Evolutionary conservation across 2,329 filamentous ascomycete species (phyloP).

Genomic region (Coleophoma eucalyptorum): DNA sequence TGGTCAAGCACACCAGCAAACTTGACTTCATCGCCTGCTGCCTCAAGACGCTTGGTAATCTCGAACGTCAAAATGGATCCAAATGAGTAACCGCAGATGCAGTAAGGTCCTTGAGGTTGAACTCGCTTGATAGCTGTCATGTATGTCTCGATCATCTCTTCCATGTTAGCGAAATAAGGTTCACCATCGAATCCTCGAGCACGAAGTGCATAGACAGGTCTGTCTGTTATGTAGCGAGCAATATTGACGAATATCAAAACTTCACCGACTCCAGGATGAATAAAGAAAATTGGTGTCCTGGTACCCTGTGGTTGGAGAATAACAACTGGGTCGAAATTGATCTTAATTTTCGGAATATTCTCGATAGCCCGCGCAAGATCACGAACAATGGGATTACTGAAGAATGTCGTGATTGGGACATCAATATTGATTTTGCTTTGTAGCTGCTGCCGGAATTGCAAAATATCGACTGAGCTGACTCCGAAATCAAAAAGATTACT

Average conservation of each 20-base stretch:
- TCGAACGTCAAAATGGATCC: slow-evolving; percentile 48
- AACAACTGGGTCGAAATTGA: slow-evolving; percentile 30
- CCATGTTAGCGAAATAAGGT: slow-evolving; percentile 30
- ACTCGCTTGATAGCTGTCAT: slow-evolving; percentile 30
- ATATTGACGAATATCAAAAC: slow-evolving; percentile 36
- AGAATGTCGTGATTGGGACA: slow-evolving; percentile 32
- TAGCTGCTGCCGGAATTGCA: slow-evolving; percentile 11
- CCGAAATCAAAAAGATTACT: slow-evolving; percentile 27
- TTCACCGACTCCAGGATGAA: slow-evolving; percentile 40
- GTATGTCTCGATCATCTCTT: slow-evolving; percentile 38
- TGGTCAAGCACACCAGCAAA: slow-evolving; percentile 44
- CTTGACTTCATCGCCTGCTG: slow-evolving; percentile 30
- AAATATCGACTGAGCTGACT: slow-evolving; percentile 19
- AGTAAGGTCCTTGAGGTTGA: slow-evolving; percentile 47
- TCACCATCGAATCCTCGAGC: slow-evolving; percentile 35
- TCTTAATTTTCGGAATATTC: slow-evolving; percentile 17
- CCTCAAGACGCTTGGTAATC: slow-evolving; percentile 40
- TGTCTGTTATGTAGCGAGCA: slow-evolving; percentile 33
- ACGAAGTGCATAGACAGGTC: slow-evolving; percentile 42
- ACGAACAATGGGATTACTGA: slow-evolving; percentile 28
- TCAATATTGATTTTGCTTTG: slow-evolving; percentile 22
- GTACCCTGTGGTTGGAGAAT: slow-evolving; percentile 24
- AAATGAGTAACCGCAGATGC: slow-evolving; percentile 47
- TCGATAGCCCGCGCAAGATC: slow-evolving; percentile 24
- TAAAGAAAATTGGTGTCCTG: slow-evolving; percentile 34